These are phyloP conservation scores for Podaxis carcinomalis DNA, from an alignment of 768 basidiomycete species.

Conservation along the genomic window DNA sequence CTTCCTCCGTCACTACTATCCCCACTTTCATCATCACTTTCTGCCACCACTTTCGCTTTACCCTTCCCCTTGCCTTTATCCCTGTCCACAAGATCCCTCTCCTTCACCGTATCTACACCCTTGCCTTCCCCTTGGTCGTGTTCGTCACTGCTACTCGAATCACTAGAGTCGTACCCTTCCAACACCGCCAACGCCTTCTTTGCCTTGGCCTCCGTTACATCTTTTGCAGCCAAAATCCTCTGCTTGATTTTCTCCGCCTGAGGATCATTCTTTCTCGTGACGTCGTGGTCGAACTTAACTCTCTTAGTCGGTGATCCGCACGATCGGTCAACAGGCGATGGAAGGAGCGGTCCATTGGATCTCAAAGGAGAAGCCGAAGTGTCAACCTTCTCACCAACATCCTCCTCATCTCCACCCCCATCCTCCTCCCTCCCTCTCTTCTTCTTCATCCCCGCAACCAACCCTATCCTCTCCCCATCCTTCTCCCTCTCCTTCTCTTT, in stretches of 20 bases:
- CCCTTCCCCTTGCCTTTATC: neutral
- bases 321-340: slow-evolving; percentile 35
- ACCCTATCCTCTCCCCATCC: slow-evolving; percentile 27
- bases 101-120: neutral
- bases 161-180: slow-evolving; percentile 23
- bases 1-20: neutral
- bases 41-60: slow-evolving; percentile 1
- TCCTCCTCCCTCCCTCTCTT: slow-evolving; percentile 32
- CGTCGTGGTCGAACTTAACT: neutral
- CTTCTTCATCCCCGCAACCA: slow-evolving; percentile 52
- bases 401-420: slow-evolving; percentile 42
- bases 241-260: slow-evolving; percentile 27
- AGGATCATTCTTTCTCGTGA: slow-evolving; percentile 19
- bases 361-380: slow-evolving; percentile 13
- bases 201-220: slow-evolving; percentile 18
- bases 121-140: slow-evolving; percentile 12
- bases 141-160: slow-evolving; percentile 17
- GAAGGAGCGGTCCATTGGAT: slow-evolving; percentile 67
- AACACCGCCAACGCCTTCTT: slow-evolving; percentile 21
- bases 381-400: slow-evolving; percentile 44
- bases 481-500: slow-evolving; percentile 1
- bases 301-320: slow-evolving; percentile 21
- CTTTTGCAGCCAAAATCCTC: slow-evolving; percentile 24
- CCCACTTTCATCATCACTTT: slow-evolving; percentile 11
- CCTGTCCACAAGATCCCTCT: neutral